A percentile compares a stretch with the other conserved stretches of the same genome.
Conservation (phyloP, 2,329 filamentous ascomycete species). For the Arthrobotrys pseudoclavata region DNA sequence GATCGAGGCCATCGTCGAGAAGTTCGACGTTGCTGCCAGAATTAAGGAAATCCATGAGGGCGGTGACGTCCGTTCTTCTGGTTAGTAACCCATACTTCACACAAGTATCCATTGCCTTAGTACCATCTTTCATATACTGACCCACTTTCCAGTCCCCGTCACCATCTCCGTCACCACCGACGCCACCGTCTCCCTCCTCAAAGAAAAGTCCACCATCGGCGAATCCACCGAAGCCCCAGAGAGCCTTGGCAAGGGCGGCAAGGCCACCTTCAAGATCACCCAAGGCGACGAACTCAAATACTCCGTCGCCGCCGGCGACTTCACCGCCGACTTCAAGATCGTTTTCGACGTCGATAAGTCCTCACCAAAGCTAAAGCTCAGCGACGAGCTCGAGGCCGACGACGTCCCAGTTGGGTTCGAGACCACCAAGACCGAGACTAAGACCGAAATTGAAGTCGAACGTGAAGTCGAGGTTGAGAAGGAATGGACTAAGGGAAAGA, state of each 20-base stretch:
- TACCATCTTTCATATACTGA: neutral
- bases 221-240: slow-evolving; percentile 8
- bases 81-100: slow-evolving; percentile 9
- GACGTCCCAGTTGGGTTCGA: slow-evolving; percentile 40
- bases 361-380: slow-evolving; percentile 52
- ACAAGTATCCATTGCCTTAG: neutral
- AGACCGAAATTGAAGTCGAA: slow-evolving; percentile 40
- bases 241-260: slow-evolving; percentile 5
- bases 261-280: slow-evolving; percentile 26
- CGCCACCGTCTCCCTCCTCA: slow-evolving; percentile 28
- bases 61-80: slow-evolving; percentile 16
- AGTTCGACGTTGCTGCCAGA: slow-evolving; percentile 28
- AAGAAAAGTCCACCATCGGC: slow-evolving; percentile 22
- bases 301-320: slow-evolving; percentile 35
- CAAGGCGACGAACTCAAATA: slow-evolving; percentile 52
- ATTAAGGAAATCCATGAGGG: slow-evolving; percentile 29
- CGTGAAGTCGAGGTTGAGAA: slow-evolving; percentile 34
- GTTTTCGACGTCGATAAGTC: slow-evolving; percentile 43
- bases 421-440: slow-evolving; percentile 41
- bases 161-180: slow-evolving; percentile 15
- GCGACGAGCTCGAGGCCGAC: slow-evolving; percentile 49
- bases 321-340: slow-evolving; percentile 41
- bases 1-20: slow-evolving; percentile 23
- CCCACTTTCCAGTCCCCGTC: slow-evolving; percentile 22
- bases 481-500: slow-evolving; percentile 57